Conservation (phyloP, 2,329 filamentous ascomycete species). For the Alternaria incomplexa region DNA sequence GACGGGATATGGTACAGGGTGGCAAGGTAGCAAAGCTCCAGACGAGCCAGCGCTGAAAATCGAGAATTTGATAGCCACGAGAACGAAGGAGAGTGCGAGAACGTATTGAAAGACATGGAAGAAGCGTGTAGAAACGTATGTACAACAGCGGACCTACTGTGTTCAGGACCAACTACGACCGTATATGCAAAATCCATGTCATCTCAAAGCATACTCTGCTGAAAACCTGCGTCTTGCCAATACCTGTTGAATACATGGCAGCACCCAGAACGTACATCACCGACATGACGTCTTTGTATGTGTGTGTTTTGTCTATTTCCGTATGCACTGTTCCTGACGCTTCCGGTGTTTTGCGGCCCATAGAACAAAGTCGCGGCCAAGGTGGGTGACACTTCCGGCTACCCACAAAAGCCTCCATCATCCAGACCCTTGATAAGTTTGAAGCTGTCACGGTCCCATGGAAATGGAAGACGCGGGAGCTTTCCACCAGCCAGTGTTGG, state of each 20-base stretch:
- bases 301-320: background rate
- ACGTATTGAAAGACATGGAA: background rate
- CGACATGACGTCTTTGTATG: background rate
- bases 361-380: background rate
- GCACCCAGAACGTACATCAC: background rate
- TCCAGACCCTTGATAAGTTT: background rate
- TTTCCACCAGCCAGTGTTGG: background rate
- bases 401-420: background rate
- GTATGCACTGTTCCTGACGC: background rate
- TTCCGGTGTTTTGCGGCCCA: background rate
- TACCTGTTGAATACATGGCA: background rate
- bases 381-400: background rate
- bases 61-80: background rate
- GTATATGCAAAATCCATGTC: background rate
- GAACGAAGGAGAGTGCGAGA: background rate
- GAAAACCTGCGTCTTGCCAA: background rate
- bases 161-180: background rate
- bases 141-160: background rate
- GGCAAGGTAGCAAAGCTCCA: no score
- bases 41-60: background rate
- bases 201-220: background rate
- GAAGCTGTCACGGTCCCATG: background rate
- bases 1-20: background rate
- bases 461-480: background rate
- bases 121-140: background rate